Evolutionary conservation across 768 basidiomycete genomes (phyloP), one percentile per base, ranked within the genome.

Genomic region (Termitomyces titanicus): DNA sequence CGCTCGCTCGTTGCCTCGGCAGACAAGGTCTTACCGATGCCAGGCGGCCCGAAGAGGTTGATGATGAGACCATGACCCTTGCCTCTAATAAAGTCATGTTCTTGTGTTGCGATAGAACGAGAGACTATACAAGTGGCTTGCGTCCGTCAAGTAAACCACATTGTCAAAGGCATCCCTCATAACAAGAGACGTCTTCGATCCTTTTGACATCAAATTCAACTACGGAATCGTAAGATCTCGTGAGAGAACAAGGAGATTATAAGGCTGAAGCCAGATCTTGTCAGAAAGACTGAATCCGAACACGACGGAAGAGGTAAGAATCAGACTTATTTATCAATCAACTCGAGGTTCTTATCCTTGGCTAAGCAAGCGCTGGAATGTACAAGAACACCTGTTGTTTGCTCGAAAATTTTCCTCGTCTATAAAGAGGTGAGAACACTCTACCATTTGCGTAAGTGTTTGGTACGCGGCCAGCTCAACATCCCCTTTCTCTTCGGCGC

Each of bases 121-220:
- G 72, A 3, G 81, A 79, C 49, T 76, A 76, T 15, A 83, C 70
- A 4, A 83, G 74, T 9, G 74, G 68, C 68, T 82, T 85, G 45
- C 78, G 74, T 35, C 74, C 76, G 6, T 68, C 58, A 5, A 79
- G 76, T 17, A 85, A 9, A 84, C 81, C 25, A 84, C 74, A 58
- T 80, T 78, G 10, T 72, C 68, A 63, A 83, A 84, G 1, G 82
- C 81, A 25, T 81, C 76, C n/a, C 7, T 72, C 63, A 55, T 81
- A 80, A 79, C 83, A 84, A 6, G 71, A 68, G 29, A 87, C 80
- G 3, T 74, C 71, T 18, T 70, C 44, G 37, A 87, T 72, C 34
- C 79, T 74, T 37, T 81, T 78, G 6, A 86, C 77, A 47, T 80
- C 76, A 63, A 86, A 82, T 63, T 83, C 84, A 54, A 85, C 83